Base-by-base conservation (phyloP, 768 basidiomycete genomes). In the Hygrocybe punicea region DNA sequence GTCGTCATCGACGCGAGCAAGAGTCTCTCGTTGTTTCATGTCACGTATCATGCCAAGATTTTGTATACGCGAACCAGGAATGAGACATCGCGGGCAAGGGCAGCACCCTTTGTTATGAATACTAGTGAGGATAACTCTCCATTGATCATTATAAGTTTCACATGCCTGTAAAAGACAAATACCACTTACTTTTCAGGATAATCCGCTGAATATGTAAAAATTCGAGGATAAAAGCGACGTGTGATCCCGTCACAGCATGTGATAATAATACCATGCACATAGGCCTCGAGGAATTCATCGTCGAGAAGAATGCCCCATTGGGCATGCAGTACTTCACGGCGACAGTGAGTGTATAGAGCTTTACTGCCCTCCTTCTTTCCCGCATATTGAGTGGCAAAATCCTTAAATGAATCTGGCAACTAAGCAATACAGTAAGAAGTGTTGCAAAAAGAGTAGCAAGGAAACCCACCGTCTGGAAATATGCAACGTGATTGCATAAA, bases 121-220 rank as follows among this genome's bases (percentile, higher is more conserved):
- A n/a, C n/a, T n/a, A n/a, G n/a, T n/a, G n/a, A n/a, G n/a, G n/a
- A n/a, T n/a, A n/a, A n/a, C n/a, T n/a, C n/a, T n/a, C n/a, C n/a
- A n/a, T n/a, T n/a, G n/a, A n/a, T n/a, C n/a, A n/a, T 40, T 36
- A 17, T 23, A 17, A 39, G 53, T 21, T 7, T 25, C 11, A 16
- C 29, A 33, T 13, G 6, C 5, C 19, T 11, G 36, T 14, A 29
- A 9, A 29, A 47, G 21, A n/a, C 16, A 36, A 29, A 48, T 25
- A 19, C 35, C 11, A 57, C 69, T 55, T 54, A 78, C 76, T 75
- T 75, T 53, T 78, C 77, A 8, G 72, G 75, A 59, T 77, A 78
- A 61, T 75, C 75, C 11, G 73, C 73, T 0, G 73, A 69, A 53
- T 73, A 60, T n/a, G n/a, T n/a, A n/a, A n/a, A n/a, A n/a, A n/a